Base-by-base conservation (phyloP, 2,329 filamentous ascomycete genomes). In the Paecilomyces fulvus region DNA sequence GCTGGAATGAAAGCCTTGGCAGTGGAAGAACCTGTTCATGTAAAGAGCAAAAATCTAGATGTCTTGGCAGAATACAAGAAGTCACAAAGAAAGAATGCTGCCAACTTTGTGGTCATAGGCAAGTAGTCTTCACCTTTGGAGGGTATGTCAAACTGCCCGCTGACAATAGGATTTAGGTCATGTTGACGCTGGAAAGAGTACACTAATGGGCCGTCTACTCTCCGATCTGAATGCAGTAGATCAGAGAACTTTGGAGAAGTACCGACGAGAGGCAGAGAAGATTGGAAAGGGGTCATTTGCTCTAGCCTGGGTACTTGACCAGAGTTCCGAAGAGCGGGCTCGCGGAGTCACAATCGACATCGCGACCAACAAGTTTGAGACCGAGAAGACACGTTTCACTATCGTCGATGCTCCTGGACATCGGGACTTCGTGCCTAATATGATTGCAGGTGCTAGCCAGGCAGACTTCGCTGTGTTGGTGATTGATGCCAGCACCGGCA, bases 131-230 rank as follows among this genome's bases (percentile, higher is more conserved):
- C 60, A 55, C 49, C 25, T 54, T 23, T 53, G 21, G 17, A 4
- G 56, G 17, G 28, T 46, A 28, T 9, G 25, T 67, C 66, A 48
- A 6, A 6, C n/a, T 12, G 28, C 56, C 37, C 49, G n/a, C 53
- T 52, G 52, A 56, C 61, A 59, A 3, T 56, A 69, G 31, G 2
- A 11, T 49, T 25, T 28, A 90, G 91, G 94, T 12, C 94, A 99
- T 70, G 94, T 99, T 55, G 94, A 99, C 71, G 92, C 95, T 54
- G 94, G 94, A 54, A 99, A 99, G 74, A 96, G 91, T 70, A 99
- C 94, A 5, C 80, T 99, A 37, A 97, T 99, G 92, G 94, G 92
- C 0, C 85, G 94, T n/a, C 74, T 99, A 28, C 77, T 99, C 4
- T 85, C 92, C 48, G 94, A 99, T 64, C 81, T 96, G 46, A 88